phyloP scores from a whole-genome alignment of 768 basidiomycete species.

The Rhizopogon salebrosus region DNA sequence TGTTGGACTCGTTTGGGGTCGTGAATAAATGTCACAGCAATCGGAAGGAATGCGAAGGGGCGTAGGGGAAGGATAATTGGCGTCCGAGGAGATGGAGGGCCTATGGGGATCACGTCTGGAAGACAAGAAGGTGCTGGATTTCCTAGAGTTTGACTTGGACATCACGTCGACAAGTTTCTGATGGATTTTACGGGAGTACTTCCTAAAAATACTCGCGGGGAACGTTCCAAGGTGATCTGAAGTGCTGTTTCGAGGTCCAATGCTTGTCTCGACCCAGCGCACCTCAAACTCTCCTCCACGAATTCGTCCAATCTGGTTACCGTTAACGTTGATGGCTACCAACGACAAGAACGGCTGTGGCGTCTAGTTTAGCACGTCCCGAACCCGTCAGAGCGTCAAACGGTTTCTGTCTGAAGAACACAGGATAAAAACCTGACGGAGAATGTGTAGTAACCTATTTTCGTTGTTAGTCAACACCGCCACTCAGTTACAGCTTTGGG shows the following conservation, averaged over 20 bases:
- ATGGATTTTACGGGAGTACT: neutral
- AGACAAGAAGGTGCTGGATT: slow-evolving; percentile 55
- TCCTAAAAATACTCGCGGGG: no score
- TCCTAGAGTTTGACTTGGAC: slow-evolving; percentile 19
- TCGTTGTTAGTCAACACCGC: neutral
- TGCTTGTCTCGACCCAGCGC: neutral
- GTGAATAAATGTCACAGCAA: slow-evolving; percentile 45
- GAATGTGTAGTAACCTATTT: neutral
- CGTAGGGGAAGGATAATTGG: slow-evolving; percentile 10
- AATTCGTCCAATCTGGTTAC: neutral
- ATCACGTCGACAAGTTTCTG: slow-evolving; percentile 10
- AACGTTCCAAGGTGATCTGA: neutral
- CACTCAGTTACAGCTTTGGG: neutral
- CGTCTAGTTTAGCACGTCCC: neutral
- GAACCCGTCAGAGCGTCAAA: neutral
- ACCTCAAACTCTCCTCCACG: neutral
- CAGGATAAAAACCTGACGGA: neutral
- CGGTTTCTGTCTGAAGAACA: neutral
- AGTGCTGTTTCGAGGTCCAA: neutral
- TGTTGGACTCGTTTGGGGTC: slow-evolving; percentile 32
- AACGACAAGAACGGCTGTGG: neutral
- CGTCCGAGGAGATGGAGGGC: slow-evolving; percentile 10
- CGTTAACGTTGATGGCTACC: neutral
- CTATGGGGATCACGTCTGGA: slow-evolving; percentile 45
- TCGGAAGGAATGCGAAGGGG: slow-evolving; percentile 20